Evolutionary conservation across 495 filamentous ascomycete species (phyloP), one percentile per base, ranked within the genome.

Genomic region (Aspergillus bertholletiae): DNA sequence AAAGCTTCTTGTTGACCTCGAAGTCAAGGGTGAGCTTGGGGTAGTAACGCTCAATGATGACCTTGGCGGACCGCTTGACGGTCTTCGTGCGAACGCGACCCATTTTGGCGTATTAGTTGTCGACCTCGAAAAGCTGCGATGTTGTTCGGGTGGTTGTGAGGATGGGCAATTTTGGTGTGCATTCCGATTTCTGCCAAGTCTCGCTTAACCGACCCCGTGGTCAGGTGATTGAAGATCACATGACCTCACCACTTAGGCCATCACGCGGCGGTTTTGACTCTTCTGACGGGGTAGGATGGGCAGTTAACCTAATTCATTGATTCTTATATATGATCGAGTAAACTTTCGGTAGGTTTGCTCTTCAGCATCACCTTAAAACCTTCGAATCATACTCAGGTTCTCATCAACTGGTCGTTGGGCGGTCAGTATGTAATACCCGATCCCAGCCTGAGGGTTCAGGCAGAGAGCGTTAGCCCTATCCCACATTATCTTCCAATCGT

Each of bases 1-100:
- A 97, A 67, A 97, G 92, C 61, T 93, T 82, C 88, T 98, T 97
- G 88, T 98, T 98, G 85, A 90, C 95, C 84, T 99, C 95, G 84
- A 99, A 99, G 80, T 97, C 95, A 75, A 97, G 90, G 53, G 92
- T 96, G 73, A 99, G 82, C 77, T 90, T 90, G 69, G 94, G 95
- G 84, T 98, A 96, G 84, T 96, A 96, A 62, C 89, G 88, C 86
- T 97, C 94, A 78, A 98, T 97, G 80, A 97, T 91, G 84, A 97
- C 90, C 88, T 97, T 97, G 79, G 95, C 92, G 78, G 92, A 97
- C 83, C 96, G 94, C 87, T 99, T 97, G 75, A 97, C 94, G 65
- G 95, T 99, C 90, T 85, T 63, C 48, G 59, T 65, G 30, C 63
- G 60, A 69, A 74, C 52, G 44, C 52, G 52, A 48, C 52, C 52